Evolutionary conservation across 164 flowering plant species (phyloP), one percentile per base, ranked within the genome.

Genomic region (Nymphaea colorata): DNA sequence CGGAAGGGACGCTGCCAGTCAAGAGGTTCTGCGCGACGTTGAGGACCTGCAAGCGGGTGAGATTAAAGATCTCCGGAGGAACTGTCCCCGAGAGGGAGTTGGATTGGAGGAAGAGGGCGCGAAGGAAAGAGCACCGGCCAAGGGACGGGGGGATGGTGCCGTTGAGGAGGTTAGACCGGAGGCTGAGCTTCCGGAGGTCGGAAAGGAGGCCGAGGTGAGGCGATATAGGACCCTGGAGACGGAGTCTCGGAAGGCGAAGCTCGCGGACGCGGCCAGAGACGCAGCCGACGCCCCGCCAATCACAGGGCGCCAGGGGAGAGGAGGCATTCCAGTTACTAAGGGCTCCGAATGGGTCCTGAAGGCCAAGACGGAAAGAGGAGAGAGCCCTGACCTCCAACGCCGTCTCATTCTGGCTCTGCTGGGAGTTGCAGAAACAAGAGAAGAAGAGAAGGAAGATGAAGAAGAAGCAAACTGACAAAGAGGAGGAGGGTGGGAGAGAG

Each of bases 271-370:
- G 75, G 79, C 69, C 71, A 45, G 66, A 18, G 62, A 59, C 73
- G 69, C 99, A 94, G 36, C 41, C 14, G 61, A 94, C 75, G 55
- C 98, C 98, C 41, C 83, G 85, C 98, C 98, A 94, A 79, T 91
- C 95, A 64, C 98, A 93, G 5, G 98, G 98, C 44, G 98, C 92
- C 12, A 71, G 64, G 1, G 87, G 82, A n/a, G 94, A 79, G 59
- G 91, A 69, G 0, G 83, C 6, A 64, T 84, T 82, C 98, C 98
- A 93, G 41, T 83, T 83, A 76, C 43, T 68, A n/a, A 90, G 71
- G 1, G 84, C 86, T 14, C 85, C 91, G 41, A 83, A 85, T 0
- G 97, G 97, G 59, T 93, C 98, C 59, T 75, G 78, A 16, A 93
- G 86, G 62, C 72, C 74, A 55, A 67, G 77, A 74, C 80, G 84